phyloP scores from a whole-genome alignment of 169 alveolate species.

The Pseudocohnilembus persalinus region DNA sequence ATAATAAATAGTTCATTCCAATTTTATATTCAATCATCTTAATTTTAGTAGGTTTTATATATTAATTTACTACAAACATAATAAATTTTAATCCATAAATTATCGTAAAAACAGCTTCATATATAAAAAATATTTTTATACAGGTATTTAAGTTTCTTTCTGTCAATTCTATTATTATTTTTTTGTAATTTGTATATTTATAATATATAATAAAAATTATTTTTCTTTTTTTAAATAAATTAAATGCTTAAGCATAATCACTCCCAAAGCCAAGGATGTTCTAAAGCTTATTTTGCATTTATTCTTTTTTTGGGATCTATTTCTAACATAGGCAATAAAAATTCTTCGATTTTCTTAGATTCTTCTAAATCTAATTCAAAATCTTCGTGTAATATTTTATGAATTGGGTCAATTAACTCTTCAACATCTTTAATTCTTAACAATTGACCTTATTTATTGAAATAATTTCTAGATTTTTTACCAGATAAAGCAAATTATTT shows the following conservation, averaged over 20 bases:
- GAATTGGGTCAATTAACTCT: constrained; percentile 16
- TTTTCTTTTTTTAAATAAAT: too few species aligned
- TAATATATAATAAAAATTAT: too few species aligned
- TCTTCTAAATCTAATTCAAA: constrained; percentile 24
- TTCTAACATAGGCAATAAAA: constrained; percentile 38
- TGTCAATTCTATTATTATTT: too few species aligned
- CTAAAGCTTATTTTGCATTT: constrained; percentile 34
- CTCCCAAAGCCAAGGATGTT: constrained; percentile 39
- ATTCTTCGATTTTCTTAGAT: constrained; percentile 35
- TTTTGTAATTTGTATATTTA: too few species aligned
- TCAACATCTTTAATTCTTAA: constrained; percentile 34
- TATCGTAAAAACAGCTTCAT: too few species aligned
- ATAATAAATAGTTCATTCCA: too few species aligned
- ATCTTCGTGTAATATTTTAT: constrained; percentile 20
- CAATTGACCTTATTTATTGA: constrained; percentile 58
- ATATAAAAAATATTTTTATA: too few species aligned
- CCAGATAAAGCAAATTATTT: constrained; percentile 60
- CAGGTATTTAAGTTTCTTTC: too few species aligned
- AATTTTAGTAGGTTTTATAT: too few species aligned
- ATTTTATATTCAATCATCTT: too few species aligned
- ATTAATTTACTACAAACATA: too few species aligned
- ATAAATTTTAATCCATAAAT: too few species aligned
- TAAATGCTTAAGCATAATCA: not conserved
- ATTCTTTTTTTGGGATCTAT: constrained; percentile 43
- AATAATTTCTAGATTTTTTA: constrained; percentile 42